Base-by-base conservation (phyloP, 805 yeast species). In the Pichia gijzeniarum region DNA sequence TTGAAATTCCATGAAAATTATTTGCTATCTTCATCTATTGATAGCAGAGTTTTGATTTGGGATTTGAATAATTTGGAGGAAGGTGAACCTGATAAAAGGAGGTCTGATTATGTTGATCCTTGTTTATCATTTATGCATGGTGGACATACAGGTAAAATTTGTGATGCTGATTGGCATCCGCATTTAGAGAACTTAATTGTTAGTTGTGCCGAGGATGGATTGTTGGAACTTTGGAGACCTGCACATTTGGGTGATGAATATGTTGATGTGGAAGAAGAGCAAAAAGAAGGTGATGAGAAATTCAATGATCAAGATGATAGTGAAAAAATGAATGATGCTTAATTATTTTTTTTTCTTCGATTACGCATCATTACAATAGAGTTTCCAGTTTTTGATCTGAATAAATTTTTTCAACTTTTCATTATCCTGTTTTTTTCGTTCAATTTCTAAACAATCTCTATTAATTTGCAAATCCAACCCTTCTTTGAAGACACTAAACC, bases 71-170 rank as follows among this genome's bases (percentile, higher is more conserved):
- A 71, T 48, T 62, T 84, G 47, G 76, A 72, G 27, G 79, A 78
- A 44, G 75, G 73, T 7, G 82, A 77, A 30, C 77, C 74, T 50
- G 73, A 69, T 42, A 83, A 74, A 52, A 81, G 76, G 50, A 58
- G 59, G 35, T 72, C 73, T 25, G 73, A 73, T 31, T 76, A 74
- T 49, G 77, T 79, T 10, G 95, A 89, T 51, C 93, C 95, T 5
- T 83, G 88, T 60, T 72, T 88, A 47, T 64, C 67, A 20, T 88
- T 86, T 58, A 75, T 86, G 56, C 95, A 89, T 62, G 95, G 95
- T 14, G 96, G 96, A 12, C 96, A 88, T 64, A 78, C 89, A 2
- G 77, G 76, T 40, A 71, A 80, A 43, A 72, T 88, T 38, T 71
- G 79, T 45, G 91, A 82, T 52, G 67, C 82, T 40, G 79, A 74